Evolutionary conservation across 2,329 filamentous ascomycete species (phyloP).

Genomic region (Penicillium digitatum): DNA sequence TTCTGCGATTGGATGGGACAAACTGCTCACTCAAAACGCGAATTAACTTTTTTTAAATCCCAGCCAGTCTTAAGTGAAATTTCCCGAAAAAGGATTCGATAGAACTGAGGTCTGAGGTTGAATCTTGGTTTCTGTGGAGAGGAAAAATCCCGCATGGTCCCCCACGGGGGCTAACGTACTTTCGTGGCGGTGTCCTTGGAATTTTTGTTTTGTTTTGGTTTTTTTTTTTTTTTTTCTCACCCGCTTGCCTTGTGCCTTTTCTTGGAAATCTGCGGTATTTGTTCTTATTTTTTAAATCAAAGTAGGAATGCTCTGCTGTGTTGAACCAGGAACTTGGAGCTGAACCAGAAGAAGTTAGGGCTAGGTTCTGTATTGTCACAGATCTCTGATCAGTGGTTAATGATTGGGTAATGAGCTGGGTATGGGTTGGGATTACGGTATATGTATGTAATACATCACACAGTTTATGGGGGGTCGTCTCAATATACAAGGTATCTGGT

Average conservation of each 20-base stretch:
- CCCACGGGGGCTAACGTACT: neutral
- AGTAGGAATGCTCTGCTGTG: neutral
- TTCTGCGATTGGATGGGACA: slow-evolving; percentile 18
- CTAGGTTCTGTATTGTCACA: slow-evolving; percentile 14
- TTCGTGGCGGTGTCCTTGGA: slow-evolving; percentile 10
- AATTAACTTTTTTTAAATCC: neutral
- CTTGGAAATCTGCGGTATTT: slow-evolving; percentile 15
- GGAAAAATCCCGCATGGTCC: slow-evolving; percentile 22
- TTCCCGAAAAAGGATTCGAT: neutral
- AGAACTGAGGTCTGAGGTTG: slow-evolving; percentile 5
- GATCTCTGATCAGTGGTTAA: neutral
- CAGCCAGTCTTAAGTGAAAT: neutral
- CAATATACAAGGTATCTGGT: neutral
- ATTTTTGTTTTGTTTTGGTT: neutral
- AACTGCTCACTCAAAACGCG: slow-evolving; percentile 14
- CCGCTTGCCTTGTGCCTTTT: neutral
- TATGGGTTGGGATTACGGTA: slow-evolving; percentile 11
- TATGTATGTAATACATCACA: slow-evolving; percentile 2
- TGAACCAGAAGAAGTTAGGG: slow-evolving; percentile 10
- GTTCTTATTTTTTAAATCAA: neutral
- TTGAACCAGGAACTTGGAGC: neutral
- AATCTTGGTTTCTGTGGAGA: slow-evolving; percentile 12
- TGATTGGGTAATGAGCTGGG: slow-evolving; percentile 10
- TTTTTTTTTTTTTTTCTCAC: neutral
- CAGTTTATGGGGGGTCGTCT: neutral